phyloP scores from a whole-genome alignment of 345 rosid species.

The Sisymbrium altissimum region DNA sequence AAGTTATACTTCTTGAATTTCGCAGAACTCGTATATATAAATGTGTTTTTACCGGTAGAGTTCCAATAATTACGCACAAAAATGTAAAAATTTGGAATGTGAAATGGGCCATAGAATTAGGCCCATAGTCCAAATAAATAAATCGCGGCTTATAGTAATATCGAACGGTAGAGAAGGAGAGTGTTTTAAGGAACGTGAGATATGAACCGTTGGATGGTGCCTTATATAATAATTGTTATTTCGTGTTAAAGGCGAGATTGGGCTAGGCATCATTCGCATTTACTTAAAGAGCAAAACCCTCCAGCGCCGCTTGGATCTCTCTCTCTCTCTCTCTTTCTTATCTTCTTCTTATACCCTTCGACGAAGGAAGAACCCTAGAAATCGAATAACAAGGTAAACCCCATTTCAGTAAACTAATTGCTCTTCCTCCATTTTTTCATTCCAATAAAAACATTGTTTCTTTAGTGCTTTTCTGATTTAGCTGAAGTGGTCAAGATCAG shows the following conservation, averaged over 20 bases:
- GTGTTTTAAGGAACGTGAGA: background rate
- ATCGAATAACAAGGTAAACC: slow-evolving; percentile 24
- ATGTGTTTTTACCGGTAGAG: background rate
- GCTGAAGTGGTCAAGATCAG: background rate
- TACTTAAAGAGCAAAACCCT: slow-evolving; percentile 31
- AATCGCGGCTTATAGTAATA: background rate
- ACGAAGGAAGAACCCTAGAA: slow-evolving; percentile 32
- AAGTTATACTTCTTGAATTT: background rate
- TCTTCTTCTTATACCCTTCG: slow-evolving; percentile 29
- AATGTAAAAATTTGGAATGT: background rate
- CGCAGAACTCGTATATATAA: background rate
- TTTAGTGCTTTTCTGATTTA: background rate
- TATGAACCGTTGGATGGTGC: slow-evolving; percentile 2
- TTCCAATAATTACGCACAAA: background rate
- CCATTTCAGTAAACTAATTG: background rate
- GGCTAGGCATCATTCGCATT: slow-evolving; percentile 9
- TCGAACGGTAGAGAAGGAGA: slow-evolving; percentile 15
- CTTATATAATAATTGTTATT: background rate
- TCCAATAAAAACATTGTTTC: background rate
- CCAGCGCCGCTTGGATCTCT: slow-evolving; percentile 30
- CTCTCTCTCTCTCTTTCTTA: slow-evolving; percentile 13
- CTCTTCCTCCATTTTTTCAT: too few relatives aligned
- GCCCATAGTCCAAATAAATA: slow-evolving; percentile 12
- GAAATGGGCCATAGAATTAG: slow-evolving; percentile 21
- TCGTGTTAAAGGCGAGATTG: background rate